Evolutionary conservation across 192 early-diverging fungal genomes (phyloP).

Genomic region (Phlyctochytrium arcticum): DNA sequence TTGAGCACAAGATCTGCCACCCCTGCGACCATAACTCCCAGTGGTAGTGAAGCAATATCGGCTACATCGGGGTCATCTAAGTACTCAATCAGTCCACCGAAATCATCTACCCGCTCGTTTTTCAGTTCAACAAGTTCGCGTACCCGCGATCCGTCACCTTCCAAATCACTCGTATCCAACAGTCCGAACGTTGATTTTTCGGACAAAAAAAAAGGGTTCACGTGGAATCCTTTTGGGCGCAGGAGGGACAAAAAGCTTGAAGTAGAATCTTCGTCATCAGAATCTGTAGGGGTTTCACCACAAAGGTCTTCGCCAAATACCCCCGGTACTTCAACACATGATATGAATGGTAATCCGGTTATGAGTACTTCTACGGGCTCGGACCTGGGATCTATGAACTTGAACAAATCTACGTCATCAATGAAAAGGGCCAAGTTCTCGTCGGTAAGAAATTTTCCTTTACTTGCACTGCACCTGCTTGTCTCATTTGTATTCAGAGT

Average conservation of each 20-base stretch:
- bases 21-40: not conserved
- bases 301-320: too few relatives aligned
- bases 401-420: too few relatives aligned
- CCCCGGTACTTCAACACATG: too few relatives aligned
- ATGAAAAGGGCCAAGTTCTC: too few relatives aligned
- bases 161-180: not conserved
- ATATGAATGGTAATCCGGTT: too few relatives aligned
- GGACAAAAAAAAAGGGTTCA: constrained; percentile 7
- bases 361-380: too few relatives aligned
- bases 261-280: too few relatives aligned
- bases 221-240: constrained; percentile 18
- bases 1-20: not conserved
- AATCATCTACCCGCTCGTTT: constrained; percentile 9
- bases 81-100: constrained; percentile 9
- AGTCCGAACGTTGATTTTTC: not conserved
- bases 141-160: not conserved
- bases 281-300: too few relatives aligned
- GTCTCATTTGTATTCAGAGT: not conserved
- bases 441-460: too few relatives aligned
- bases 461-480: too few relatives aligned
- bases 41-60: not conserved
- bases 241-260: constrained; percentile 11
- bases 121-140: not conserved
- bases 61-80: not conserved
- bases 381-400: too few relatives aligned